Percentiles rank a stretch among this genome's conserved stretches.
These are phyloP conservation scores for Boletus semigastroideus DNA, from an alignment of 1,284 basidiomycete genomes.

Conservation along the genomic window DNA sequence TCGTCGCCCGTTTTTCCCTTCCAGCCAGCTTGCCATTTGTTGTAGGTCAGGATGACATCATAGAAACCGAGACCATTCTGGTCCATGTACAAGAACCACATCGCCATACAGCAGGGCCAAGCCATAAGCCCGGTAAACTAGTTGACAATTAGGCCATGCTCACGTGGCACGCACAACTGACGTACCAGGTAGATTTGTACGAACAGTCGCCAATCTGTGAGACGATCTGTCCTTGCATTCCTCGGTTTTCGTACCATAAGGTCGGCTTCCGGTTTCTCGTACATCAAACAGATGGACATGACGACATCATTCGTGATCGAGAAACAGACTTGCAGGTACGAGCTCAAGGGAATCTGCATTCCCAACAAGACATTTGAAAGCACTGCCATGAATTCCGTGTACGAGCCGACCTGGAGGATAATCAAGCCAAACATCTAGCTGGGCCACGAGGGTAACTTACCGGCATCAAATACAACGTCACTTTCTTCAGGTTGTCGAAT, in stretches of 20 bases:
- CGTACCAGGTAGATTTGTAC: constrained; percentile 34
- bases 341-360: constrained; percentile 43
- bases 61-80: constrained; percentile 38
- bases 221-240: constrained; percentile 54
- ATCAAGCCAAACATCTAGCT: neutral
- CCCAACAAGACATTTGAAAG: constrained; percentile 37
- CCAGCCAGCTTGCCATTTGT: constrained; percentile 37
- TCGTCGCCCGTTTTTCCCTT: constrained; percentile 29
- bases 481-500: constrained; percentile 58
- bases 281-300: constrained; percentile 40
- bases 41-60: constrained; percentile 41
- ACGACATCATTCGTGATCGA: constrained; percentile 41
- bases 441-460: constrained; percentile 33
- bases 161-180: constrained; percentile 1
- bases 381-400: constrained; percentile 39
- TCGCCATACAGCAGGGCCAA: constrained; percentile 45
- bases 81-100: constrained; percentile 42
- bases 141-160: neutral
- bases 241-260: constrained; percentile 63
- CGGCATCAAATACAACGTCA: constrained; percentile 42
- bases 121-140: constrained; percentile 47
- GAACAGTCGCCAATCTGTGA: constrained; percentile 40
- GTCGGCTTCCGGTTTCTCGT: constrained; percentile 41
- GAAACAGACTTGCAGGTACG: constrained; percentile 45
- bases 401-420: constrained; percentile 32